Conservation (phyloP, 495 filamentous ascomycete species). For the Astrocystis sublimbata region DNA sequence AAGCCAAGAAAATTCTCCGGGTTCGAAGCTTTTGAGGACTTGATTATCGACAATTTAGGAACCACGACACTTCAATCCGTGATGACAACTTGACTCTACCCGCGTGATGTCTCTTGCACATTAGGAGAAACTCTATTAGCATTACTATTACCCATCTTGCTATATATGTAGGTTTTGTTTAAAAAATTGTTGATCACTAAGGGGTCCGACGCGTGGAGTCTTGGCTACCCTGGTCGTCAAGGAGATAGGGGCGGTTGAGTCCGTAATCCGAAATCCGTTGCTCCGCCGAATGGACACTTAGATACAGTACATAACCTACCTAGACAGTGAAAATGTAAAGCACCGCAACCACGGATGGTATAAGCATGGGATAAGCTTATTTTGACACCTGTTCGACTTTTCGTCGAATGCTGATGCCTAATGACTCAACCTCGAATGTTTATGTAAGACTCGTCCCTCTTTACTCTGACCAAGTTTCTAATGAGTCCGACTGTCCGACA, state of each 20-base stretch:
- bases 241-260: background rate
- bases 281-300: background rate
- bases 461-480: background rate
- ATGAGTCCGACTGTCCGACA: background rate
- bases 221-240: background rate
- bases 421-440: background rate
- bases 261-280: slow-evolving; percentile 12
- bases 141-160: background rate
- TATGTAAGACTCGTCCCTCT: background rate
- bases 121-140: background rate
- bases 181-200: no score
- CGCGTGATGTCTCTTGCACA: background rate
- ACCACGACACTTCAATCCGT: background rate
- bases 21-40: background rate
- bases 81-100: background rate
- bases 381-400: background rate
- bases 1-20: background rate
- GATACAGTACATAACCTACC: no score
- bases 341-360: no score
- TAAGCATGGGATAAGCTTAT: background rate
- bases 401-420: background rate
- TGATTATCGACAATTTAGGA: background rate
- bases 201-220: background rate
- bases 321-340: no score
- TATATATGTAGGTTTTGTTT: background rate